Base-by-base conservation (phyloP, 1,139 yeast species). In the Candida pseudocylindracea region DNA sequence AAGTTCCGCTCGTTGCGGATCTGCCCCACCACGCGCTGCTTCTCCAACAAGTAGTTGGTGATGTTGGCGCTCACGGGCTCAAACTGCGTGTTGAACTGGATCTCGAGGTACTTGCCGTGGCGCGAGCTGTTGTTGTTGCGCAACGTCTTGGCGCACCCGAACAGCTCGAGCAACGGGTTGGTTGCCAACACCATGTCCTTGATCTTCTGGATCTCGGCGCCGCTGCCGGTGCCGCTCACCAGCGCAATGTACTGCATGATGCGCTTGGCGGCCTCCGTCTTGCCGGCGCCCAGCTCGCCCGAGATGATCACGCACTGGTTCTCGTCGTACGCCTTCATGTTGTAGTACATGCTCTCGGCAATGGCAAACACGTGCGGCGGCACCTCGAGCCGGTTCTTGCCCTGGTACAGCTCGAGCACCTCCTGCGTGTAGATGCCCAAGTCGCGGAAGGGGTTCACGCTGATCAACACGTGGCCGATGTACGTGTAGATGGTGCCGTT, bases 331-430 rank as follows among this genome's bases (percentile, higher is more conserved):
- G 93, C 76, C 54, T 85, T 85, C 72, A 91, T 67, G 50, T 85
- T 80, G 55, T 91, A 88, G 54, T 76, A 88, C 93, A 91, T 85
- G 29, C 92, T 59, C 53, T 91, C 99, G 12, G 99, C 98, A 45
- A 88, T 85, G 33, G 96, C 94, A 54, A 76, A 91, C 30, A 91
- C 98, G 55, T 91, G 99, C 7, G 99, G 99, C n/a, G 96, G 93
- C 28, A 79, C 93, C 53, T 91, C 99, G 39, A 91, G 60, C 46
- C 98, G 63, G 51, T 88, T 91, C 50, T 85, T 81, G 36, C 94
- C 95, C 51, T 73, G 72, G 49, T 91, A 91, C 32, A 75, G 60
- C 37, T 70, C 66, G 44, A 88, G 57, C 9, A 73, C 71, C 25
- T 69, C 73, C 33, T 69, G 74, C 7, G 95, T 81, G 53, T 91